These are phyloP conservation scores for Psophocarpus tetragonolobus DNA, from an alignment of 306 rosid genomes.

Conservation along the genomic window DNA sequence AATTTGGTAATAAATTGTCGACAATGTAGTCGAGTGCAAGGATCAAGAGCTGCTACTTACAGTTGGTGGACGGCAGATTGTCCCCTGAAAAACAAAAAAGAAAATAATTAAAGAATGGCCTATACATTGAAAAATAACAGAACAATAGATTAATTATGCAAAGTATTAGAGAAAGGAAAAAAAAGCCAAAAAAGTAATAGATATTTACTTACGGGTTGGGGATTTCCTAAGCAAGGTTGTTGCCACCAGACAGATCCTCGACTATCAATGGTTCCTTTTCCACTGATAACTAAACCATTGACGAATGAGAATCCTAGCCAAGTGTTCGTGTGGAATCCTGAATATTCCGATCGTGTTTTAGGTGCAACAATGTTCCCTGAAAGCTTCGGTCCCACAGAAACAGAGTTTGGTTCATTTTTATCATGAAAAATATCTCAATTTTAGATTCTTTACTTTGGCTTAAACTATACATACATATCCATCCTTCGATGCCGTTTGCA, in stretches of 20 bases:
- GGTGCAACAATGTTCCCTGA: constrained; percentile 55
- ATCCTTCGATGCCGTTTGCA: background rate
- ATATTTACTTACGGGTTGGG: constrained; percentile 27
- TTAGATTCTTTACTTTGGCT: background rate
- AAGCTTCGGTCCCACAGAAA: constrained; percentile 29
- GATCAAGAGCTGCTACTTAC: constrained; percentile 35
- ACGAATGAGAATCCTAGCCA: constrained; percentile 51
- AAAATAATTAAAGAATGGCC: background rate
- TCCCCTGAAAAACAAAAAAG: constrained; percentile 37
- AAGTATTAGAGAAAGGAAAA: background rate
- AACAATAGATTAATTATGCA: background rate
- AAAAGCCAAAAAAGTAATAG: background rate
- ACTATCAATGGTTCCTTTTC: constrained; percentile 48
- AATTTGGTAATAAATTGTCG: background rate
- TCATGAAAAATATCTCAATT: background rate
- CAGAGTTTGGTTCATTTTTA: background rate
- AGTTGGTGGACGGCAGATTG: constrained; percentile 52
- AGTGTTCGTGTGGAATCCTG: constrained; percentile 42
- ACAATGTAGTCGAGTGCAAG: background rate
- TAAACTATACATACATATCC: background rate
- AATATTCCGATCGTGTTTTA: constrained; percentile 35
- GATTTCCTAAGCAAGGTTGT: constrained; percentile 47
- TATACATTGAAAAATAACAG: background rate
- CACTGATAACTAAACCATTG: constrained; percentile 43
- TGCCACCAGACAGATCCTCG: constrained; percentile 56